Evolutionary conservation across 2,329 filamentous ascomycete species (phyloP).

Genomic region (Cladobotryum mycophilum): DNA sequence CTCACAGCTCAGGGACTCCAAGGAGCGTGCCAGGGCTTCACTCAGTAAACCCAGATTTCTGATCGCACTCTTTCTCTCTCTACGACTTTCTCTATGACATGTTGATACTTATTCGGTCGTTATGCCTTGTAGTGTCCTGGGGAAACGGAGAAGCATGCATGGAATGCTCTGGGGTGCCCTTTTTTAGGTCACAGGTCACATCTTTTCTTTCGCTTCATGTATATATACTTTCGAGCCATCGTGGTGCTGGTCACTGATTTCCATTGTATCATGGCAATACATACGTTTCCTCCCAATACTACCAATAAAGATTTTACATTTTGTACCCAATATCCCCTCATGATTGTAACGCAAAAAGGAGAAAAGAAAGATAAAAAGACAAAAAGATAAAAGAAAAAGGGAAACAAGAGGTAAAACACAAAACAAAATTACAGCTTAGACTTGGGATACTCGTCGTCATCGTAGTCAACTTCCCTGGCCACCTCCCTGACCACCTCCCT

Average conservation of each 20-base stretch:
- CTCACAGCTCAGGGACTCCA: constrained; percentile 21
- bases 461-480: constrained; percentile 14
- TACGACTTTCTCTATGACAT: too few species aligned
- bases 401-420: neutral
- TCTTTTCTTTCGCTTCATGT: neutral
- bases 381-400: neutral
- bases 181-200: too few species aligned
- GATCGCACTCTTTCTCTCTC: too few species aligned
- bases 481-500: constrained; percentile 23
- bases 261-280: too few species aligned
- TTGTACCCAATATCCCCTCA: too few species aligned
- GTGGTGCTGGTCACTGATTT: neutral
- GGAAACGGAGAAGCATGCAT: neutral
- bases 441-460: neutral
- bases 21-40: constrained; percentile 19
- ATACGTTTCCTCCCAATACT: too few species aligned
- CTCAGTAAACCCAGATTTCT: neutral
- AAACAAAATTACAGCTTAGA: constrained; percentile 6
- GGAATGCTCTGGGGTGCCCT: neutral
- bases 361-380: neutral
- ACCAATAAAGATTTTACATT: too few species aligned
- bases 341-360: neutral
- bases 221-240: constrained; percentile 1
- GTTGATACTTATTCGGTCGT: too few species aligned
- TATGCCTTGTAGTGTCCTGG: too few species aligned